These are phyloP conservation scores for Cyclotella baltica DNA, from an alignment of 108 stramenopile genomes.

Conservation along the genomic window DNA sequence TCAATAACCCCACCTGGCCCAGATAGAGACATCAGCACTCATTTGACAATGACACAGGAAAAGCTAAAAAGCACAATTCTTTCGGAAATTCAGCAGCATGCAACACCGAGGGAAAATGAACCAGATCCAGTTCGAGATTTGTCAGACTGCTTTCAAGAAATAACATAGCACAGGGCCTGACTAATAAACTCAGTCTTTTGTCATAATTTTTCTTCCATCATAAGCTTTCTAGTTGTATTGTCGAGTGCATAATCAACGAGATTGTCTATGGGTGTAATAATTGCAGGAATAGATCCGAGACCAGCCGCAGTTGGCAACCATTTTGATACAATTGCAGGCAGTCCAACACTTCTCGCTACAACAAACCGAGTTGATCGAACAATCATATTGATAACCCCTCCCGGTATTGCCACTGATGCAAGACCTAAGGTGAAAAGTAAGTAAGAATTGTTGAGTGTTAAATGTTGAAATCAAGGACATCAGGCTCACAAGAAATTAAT, in stretches of 20 bases:
- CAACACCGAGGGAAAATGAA: conserved; percentile 13
- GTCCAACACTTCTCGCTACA: conserved; percentile 54
- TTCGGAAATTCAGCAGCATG: conserved; percentile 35
- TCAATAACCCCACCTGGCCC: conserved; percentile 9
- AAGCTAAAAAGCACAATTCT: conserved; percentile 20
- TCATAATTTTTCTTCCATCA: conserved; percentile 17
- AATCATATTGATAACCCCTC: conserved; percentile 78
- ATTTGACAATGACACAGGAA: conserved; percentile 35
- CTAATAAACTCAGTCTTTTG: neutral
- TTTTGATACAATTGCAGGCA: conserved; percentile 59
- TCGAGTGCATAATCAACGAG: conserved; percentile 73
- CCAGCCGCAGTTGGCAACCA: conserved; percentile 81
- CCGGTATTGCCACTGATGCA: conserved; percentile 80
- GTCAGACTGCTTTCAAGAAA: neutral
- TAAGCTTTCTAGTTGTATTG: conserved; percentile 60
- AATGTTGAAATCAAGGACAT: neutral
- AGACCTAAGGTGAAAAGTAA: conserved; percentile 33
- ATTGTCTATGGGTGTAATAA: conserved; percentile 79
- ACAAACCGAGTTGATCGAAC: conserved; percentile 73
- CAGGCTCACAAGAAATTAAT: neutral
- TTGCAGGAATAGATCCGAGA: conserved; percentile 73
- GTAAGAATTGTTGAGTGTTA: neutral
- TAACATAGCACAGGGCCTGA: neutral
- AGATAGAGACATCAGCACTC: conserved; percentile 19
- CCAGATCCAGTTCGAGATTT: conserved; percentile 1